Base-by-base conservation (phyloP, 139 green algal genomes). In the Chlorella sorokiniana region DNA sequence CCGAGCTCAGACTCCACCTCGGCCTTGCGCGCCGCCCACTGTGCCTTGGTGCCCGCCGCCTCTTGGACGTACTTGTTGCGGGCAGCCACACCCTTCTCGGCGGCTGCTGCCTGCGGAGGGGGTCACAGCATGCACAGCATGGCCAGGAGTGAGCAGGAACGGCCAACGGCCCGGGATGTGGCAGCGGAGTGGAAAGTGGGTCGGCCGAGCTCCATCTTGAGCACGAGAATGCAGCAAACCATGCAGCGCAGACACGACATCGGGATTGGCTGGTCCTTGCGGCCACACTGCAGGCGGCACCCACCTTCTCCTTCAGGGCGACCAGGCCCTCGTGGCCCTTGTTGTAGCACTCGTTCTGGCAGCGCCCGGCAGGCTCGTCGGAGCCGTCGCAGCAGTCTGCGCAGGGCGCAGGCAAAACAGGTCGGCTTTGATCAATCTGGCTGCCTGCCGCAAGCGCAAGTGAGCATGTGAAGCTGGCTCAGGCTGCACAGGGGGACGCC, bases 311-410 rank as follows among this genome's bases (percentile, higher is more conserved):
- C 20, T 84, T 56, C 69, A 95, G 80, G 10, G 84, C 87, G 33
- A 85, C 76, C 23, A 90, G 81, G 4, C 86, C 73, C 9, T 88
- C 87, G 2, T 86, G 82, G 41, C 93, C 92, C 31, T 86, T 83
- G 63, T 94, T 83, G 22, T 88, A 63, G 86, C 95, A 98, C 2
- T 81, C 93, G 86, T 98, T 95, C 42, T 81, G 72, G 89, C 95
- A 98, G 2, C 44, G 56, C 33, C 94, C 94, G 14, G 78, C 56
- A 0, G 75, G 48, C 86, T 98, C 95, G 69, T 98, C 95, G 1
- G 84, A 86, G 35, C 95, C 95, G 86, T 98, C 95, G 64, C 95
- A 98, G 88, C 95, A 98, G 74, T 98, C 93, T 97, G 88, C 76
- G 75, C 4, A 25, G 22, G 72, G 6, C 20, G 27, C 23, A 3